Percentiles rank a stretch among this genome's conserved stretches.
These are phyloP conservation scores for Saccharomyces eubayanus DNA, from an alignment of 805 yeast species.

Conservation along the genomic window DNA sequence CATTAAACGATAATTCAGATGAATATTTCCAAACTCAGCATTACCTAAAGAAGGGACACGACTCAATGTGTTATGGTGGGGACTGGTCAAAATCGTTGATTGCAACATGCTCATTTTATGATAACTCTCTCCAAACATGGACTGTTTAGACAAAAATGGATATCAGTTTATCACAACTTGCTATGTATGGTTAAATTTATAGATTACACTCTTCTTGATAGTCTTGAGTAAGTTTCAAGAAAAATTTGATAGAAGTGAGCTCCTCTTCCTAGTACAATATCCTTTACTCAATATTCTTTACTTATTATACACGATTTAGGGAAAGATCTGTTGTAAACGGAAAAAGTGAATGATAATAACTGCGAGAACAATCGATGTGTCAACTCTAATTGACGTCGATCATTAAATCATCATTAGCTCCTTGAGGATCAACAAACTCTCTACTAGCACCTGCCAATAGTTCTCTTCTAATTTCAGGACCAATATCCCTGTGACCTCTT, in stretches of 20 bases:
- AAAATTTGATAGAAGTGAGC: not conserved
- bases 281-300: not conserved
- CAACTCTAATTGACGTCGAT: slow-evolving; percentile 24
- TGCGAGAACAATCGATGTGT: not conserved
- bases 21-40: slow-evolving; percentile 23
- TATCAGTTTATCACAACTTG: not conserved
- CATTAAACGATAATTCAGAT: slow-evolving; percentile 28
- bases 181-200: not conserved
- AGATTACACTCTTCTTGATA: not conserved
- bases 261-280: not conserved
- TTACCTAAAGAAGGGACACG: slow-evolving; percentile 58
- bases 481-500: slow-evolving; percentile 79
- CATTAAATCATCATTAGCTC: slow-evolving; percentile 26
- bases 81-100: slow-evolving; percentile 63
- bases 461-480: slow-evolving; percentile 93
- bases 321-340: not conserved
- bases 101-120: slow-evolving; percentile 89
- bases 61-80: slow-evolving; percentile 93
- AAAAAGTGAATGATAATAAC: not conserved
- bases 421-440: slow-evolving; percentile 31
- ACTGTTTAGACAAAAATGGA: not conserved
- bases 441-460: slow-evolving; percentile 77
- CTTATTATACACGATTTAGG: not conserved
- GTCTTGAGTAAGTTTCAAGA: not conserved
- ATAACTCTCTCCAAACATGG: slow-evolving; percentile 77